phyloP scores from a whole-genome alignment of 257 asterid species.

The Lycium ferocissimum region DNA sequence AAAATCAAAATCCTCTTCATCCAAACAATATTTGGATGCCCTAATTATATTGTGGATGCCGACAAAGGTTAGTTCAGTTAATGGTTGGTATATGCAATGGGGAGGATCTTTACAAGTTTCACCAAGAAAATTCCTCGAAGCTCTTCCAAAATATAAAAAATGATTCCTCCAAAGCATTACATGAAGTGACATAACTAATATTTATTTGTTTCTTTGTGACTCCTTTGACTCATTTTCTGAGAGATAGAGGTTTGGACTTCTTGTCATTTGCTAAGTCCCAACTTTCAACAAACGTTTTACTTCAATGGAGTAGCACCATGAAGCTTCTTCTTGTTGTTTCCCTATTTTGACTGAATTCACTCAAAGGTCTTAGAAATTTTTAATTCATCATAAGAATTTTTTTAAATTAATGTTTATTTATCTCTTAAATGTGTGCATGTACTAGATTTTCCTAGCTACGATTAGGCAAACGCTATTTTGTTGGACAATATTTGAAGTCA shows the following conservation, averaged over 20 bases:
- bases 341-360: neutral
- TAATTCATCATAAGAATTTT: neutral
- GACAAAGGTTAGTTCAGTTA: neutral
- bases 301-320: neutral
- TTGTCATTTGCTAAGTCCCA: neutral
- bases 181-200: slow-evolving; percentile 14
- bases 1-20: neutral
- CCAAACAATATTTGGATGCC: neutral
- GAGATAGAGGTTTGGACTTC: no score
- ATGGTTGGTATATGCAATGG: neutral
- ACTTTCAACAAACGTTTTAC: neutral
- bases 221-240: neutral
- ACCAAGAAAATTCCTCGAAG: neutral
- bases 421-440: neutral
- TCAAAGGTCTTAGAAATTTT: neutral
- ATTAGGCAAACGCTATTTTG: neutral
- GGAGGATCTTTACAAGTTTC: neutral
- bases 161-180: neutral
- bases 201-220: neutral
- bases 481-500: neutral
- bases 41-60: neutral
- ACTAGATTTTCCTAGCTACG: neutral
- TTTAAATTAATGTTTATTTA: neutral
- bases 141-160: neutral
- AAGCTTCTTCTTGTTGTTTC: neutral